Conservation (phyloP, 2,329 filamentous ascomycete species). For the Remersonia thermophila region DNA sequence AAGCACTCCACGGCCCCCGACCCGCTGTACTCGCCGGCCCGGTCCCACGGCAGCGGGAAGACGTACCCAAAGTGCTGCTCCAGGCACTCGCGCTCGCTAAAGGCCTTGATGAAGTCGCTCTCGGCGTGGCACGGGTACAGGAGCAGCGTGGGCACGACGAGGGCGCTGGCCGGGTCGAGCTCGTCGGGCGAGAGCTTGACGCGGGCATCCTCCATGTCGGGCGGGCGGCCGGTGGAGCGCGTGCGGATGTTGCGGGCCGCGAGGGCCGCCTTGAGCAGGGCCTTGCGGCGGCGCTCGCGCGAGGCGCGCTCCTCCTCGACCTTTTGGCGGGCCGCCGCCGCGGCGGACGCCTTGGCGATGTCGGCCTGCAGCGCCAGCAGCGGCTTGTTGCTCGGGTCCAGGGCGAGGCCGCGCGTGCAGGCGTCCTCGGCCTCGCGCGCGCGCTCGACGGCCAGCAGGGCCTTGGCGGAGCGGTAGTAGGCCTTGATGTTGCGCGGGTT, state of each 20-base stretch:
- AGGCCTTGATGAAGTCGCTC: slow-evolving; percentile 82
- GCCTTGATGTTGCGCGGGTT: slow-evolving; percentile 81
- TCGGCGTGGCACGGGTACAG: slow-evolving; percentile 75
- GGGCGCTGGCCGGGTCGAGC: slow-evolving; percentile 55
- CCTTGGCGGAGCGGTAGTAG: slow-evolving; percentile 71
- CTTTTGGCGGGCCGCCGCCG: slow-evolving; percentile 41
- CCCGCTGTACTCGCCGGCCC: slow-evolving; percentile 50
- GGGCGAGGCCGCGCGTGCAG: slow-evolving; percentile 56
- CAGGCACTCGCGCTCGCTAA: slow-evolving; percentile 64
- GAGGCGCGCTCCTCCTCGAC: slow-evolving; percentile 44
- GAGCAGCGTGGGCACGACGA: slow-evolving; percentile 69
- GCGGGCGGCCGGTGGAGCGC: slow-evolving; percentile 55
- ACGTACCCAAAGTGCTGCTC: slow-evolving; percentile 73
- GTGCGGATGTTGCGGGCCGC: slow-evolving; percentile 57
- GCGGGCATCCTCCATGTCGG: slow-evolving; percentile 76
- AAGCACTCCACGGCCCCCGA: slow-evolving; percentile 65
- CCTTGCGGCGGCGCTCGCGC: slow-evolving; percentile 41
- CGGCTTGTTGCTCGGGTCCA: slow-evolving; percentile 59
- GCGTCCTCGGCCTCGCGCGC: slow-evolving; percentile 70
- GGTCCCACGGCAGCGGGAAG: slow-evolving; percentile 81
- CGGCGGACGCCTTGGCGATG: slow-evolving; percentile 46
- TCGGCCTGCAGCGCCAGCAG: slow-evolving; percentile 51
- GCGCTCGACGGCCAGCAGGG: slow-evolving; percentile 67
- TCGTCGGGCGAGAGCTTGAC: slow-evolving; percentile 60
- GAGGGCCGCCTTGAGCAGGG: slow-evolving; percentile 54